Evolutionary conservation across 2,329 filamentous ascomycete species (phyloP), one percentile per base, ranked within the genome.

Genomic region (Paecilomyces sp.): DNA sequence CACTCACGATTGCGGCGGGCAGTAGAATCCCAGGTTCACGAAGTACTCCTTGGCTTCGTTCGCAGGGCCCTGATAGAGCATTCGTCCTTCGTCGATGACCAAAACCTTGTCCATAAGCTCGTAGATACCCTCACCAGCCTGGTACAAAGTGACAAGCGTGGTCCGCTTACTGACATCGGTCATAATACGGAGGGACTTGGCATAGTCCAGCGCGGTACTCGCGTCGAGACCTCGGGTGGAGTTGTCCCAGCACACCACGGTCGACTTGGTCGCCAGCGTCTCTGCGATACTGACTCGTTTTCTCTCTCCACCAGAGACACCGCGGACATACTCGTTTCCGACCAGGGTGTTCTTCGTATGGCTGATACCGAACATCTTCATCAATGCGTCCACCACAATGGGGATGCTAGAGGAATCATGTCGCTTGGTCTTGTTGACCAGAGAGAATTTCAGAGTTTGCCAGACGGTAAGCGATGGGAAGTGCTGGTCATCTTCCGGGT

Each of bases 211-310:
- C 3, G 90, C 90, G 0, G 89, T 92, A 1, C 86, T 89, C 1
- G 89, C 87, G 69, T 94, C 90, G 0, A 93, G 78, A n/a, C 90
- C 90, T 55, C 90, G 81, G 0, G 89, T 93, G 0, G 85, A 88
- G 71, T 93, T 93, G 66, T 93, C 90, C 88, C 88, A 92, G 63
- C 86, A 88, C 34, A 89, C 85, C 1, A 92, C 86, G 0, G 87
- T 86, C 0, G 86, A 86, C 71, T 89, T 88, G 6, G 88, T 88
- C 3, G 88, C 87, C 24, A 93, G 75, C 0, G 88, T 90, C 73
- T 93, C 90, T 1, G 88, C 88, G 63, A 93, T 91, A 24, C 86
- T 88, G 8, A 91, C 89, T 68, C 90, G 87, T 72, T 92, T 93
- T 41, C 90, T 79, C 75, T 94, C 90, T 60, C 90, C 90, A 66